Evolutionary conservation across 345 rosid genomes (phyloP), one percentile per base, ranked within the genome.

Genomic region (Citrus mangshanensis): DNA sequence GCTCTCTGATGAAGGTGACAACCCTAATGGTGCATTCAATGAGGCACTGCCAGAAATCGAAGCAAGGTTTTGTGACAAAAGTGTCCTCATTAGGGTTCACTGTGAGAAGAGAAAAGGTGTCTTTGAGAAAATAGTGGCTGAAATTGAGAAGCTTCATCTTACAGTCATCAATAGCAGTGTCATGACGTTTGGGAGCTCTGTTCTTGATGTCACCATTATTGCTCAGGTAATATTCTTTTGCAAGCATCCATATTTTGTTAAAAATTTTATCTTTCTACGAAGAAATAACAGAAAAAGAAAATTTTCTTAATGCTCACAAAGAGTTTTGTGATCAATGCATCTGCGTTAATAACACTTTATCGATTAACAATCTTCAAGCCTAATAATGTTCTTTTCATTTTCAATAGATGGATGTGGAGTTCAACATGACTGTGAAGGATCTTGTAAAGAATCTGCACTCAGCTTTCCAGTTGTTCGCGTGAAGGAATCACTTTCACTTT

Each of bases 11-110:
- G 92, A 93, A 8, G 87, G 77, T 60, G 84, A 69, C 68, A 85
- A 78, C 63, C 83, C 88, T 9, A 77, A 79, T 54, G 78, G 76
- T 60, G 59, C 78, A n/a, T 56, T 79, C 22, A 83, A 83, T 35
- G 85, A 80, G 64, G 67, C 87, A 16, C 74, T 95, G 59, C 98
- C 98, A 0, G 95, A 92, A 74, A 89, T 95, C 4, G 98, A 95
- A 85, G 95, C 93, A 70, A 88, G 95, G 83, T 77, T 89, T 34
- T 87, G 90, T 27, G 93, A 89, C 71, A 88, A 85, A 60, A 83
- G 87, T 78, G 96, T 93, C 24, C 89, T 95, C 7, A 80, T 93
- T 42, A 91, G 92, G 84, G 88, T 93, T 42, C 96, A 92, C 76
- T 90, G 93, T 71, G 95, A 90, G 88, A 93, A 89, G 82, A 89